Percentiles rank a stretch among this genome's conserved stretches.
phyloP scores from a whole-genome alignment of 805 yeast species.

The Candida xiaguanensis region DNA sequence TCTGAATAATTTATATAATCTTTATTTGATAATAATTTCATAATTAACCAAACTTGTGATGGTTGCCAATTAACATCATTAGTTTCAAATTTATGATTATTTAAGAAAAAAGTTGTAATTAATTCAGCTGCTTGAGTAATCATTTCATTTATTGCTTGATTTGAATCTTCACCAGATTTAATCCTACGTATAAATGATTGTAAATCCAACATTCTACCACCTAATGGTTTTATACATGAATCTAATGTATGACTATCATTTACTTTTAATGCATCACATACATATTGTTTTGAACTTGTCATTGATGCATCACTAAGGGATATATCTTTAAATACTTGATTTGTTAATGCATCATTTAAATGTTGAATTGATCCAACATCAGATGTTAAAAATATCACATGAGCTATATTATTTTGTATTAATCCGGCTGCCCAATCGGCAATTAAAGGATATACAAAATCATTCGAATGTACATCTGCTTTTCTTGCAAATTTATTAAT shows the following conservation, averaged over 20 bases:
- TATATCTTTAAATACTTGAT: constrained; percentile 76
- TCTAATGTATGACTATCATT: constrained; percentile 42
- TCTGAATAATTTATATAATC: constrained; percentile 49
- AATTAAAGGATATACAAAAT: constrained; percentile 65
- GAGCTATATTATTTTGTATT: constrained; percentile 76
- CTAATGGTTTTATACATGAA: constrained; percentile 66
- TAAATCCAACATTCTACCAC: constrained; percentile 92
- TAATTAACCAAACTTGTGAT: constrained; percentile 86
- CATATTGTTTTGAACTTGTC: constrained; percentile 66
- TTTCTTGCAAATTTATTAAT: constrained; percentile 67
- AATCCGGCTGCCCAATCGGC: constrained; percentile 88
- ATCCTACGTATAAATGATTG: constrained; percentile 88
- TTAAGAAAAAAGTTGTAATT: constrained; percentile 71
- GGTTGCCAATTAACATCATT: constrained; percentile 52
- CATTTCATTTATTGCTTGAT: constrained; percentile 74
- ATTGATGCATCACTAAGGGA: constrained; percentile 78
- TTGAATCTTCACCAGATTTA: constrained; percentile 80
- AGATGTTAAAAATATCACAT: constrained; percentile 82
- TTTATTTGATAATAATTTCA: constrained; percentile 55
- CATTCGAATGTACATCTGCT: constrained; percentile 45
- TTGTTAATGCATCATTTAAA: constrained; percentile 73
- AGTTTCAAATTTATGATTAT: constrained; percentile 18
- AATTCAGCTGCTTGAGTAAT: constrained; percentile 83
- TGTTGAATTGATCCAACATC: constrained; percentile 74
- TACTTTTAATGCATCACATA: constrained; percentile 47